These are phyloP conservation scores for Melampsora americana DNA, from an alignment of 1,284 basidiomycete species.

Conservation along the genomic window DNA sequence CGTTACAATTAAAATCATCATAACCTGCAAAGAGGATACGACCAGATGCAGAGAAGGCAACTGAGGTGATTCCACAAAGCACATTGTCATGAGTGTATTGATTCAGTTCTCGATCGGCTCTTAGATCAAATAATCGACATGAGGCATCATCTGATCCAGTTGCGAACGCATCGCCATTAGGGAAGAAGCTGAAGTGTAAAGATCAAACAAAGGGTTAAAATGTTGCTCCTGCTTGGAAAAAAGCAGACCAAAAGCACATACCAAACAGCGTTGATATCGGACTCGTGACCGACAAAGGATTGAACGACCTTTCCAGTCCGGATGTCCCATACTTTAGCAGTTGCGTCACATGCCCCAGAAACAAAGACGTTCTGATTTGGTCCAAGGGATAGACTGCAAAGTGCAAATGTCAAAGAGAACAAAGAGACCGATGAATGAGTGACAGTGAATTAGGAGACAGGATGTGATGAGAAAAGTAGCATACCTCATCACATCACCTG, in stretches of 20 bases:
- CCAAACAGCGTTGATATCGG: conserved; percentile 98
- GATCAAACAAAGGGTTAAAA: background rate
- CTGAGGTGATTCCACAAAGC: conserved; percentile 95
- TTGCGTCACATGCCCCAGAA: conserved; percentile 95
- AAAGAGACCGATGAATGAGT: background rate
- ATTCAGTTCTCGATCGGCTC: conserved; percentile 94
- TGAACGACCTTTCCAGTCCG: conserved; percentile 93
- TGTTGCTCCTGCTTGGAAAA: background rate
- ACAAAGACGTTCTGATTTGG: conserved; percentile 95
- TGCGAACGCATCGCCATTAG: conserved; percentile 96
- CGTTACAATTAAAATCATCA: conserved; percentile 99
- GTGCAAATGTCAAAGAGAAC: background rate
- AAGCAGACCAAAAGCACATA: conserved; percentile 58
- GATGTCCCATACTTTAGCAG: conserved; percentile 98
- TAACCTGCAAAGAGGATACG: conserved; percentile 97
- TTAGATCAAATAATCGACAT: conserved; percentile 94
- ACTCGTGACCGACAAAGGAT: conserved; percentile 97
- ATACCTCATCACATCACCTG: conserved; percentile 98
- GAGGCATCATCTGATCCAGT: conserved; percentile 99
- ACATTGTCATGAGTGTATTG: conserved; percentile 97
- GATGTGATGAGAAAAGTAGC: conserved; percentile 48
- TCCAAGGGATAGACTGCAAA: conserved; percentile 80
- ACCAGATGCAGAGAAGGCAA: conserved; percentile 94
- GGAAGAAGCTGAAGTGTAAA: conserved; percentile 77
- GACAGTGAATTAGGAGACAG: background rate